Evolutionary conservation across 2,329 filamentous ascomycete species (phyloP).

Genomic region (Trichoderma cornu-damae): DNA sequence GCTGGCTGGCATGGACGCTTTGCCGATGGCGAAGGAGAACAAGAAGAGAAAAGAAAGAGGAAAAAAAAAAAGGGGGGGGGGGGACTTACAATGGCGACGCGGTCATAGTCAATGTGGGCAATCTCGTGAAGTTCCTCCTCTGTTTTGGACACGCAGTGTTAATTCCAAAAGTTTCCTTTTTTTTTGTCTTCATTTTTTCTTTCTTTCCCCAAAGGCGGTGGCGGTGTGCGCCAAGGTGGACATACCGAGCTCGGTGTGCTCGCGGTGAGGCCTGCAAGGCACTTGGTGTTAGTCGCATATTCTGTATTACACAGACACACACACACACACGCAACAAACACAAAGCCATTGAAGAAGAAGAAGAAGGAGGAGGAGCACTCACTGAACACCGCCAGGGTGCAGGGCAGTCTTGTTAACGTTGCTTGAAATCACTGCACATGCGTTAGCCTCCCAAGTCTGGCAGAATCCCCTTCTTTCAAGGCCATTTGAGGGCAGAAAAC

Average conservation of each 20-base stretch:
- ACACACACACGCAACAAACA: no score
- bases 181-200: no score
- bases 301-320: no score
- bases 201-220: no score
- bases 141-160: slow-evolving; percentile 22
- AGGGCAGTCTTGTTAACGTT: slow-evolving; percentile 87
- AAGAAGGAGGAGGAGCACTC: slow-evolving; percentile 41
- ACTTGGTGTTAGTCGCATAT: slow-evolving; percentile 25
- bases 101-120: slow-evolving; percentile 98
- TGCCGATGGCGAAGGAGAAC: no score
- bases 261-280: slow-evolving; percentile 62
- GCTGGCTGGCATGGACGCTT: no score
- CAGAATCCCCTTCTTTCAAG: neutral
- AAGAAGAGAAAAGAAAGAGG: no score
- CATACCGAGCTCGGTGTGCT: slow-evolving; percentile 86
- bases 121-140: slow-evolving; percentile 95
- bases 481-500: slow-evolving; percentile 3
- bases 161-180: neutral
- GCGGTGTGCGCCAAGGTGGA: slow-evolving; percentile 1
- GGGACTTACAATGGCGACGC: slow-evolving; percentile 92
- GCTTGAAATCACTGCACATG: slow-evolving; percentile 42
- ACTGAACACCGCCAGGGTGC: slow-evolving; percentile 87
- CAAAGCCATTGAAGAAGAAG: slow-evolving; percentile 10
- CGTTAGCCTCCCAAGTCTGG: slow-evolving; percentile 17
- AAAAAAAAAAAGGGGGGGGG: no score